Percentiles rank a stretch among this genome's conserved stretches.
Evolutionary conservation across 129 eudicot genomes (phyloP).

Genomic region (Artemisia annua): DNA sequence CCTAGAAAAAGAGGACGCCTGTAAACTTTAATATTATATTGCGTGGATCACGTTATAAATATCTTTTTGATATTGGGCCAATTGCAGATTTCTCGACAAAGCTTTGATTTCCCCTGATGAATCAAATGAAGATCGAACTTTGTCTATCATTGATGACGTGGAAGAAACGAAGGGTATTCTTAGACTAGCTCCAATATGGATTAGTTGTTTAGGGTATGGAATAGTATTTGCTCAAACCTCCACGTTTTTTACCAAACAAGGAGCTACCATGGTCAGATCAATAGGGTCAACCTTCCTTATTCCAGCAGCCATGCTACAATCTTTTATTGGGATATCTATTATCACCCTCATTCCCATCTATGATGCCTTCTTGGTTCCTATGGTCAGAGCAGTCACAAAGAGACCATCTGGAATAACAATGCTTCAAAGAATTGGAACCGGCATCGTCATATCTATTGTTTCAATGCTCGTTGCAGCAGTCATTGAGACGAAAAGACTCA

Average conservation of each 20-base stretch:
- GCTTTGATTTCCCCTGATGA: constrained; percentile 36
- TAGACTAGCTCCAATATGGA: constrained; percentile 56
- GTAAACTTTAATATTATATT: neutral
- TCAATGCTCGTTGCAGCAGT: constrained; percentile 52
- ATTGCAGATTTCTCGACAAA: constrained; percentile 48
- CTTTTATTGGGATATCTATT: constrained; percentile 30
- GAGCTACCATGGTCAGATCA: constrained; percentile 55
- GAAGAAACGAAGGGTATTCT: constrained; percentile 50
- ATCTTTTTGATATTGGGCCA: neutral
- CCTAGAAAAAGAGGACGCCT: neutral
- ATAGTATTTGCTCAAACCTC: constrained; percentile 49
- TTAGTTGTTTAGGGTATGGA: constrained; percentile 42
- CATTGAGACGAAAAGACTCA: constrained; percentile 49
- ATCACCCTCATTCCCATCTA: constrained; percentile 51
- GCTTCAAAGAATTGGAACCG: constrained; percentile 65
- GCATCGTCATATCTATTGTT: constrained; percentile 41
- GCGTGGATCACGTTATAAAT: neutral
- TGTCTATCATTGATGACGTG: constrained; percentile 28
- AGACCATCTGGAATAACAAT: constrained; percentile 52
- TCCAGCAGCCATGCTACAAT: constrained; percentile 67
- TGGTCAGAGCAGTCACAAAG: constrained; percentile 38
- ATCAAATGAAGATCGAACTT: neutral
- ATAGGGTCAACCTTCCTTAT: constrained; percentile 35
- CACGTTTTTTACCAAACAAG: constrained; percentile 65
- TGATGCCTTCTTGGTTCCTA: constrained; percentile 52